phyloP scores from a whole-genome alignment of 2,329 filamentous ascomycete genomes.

The Alternaria brassicae region DNA sequence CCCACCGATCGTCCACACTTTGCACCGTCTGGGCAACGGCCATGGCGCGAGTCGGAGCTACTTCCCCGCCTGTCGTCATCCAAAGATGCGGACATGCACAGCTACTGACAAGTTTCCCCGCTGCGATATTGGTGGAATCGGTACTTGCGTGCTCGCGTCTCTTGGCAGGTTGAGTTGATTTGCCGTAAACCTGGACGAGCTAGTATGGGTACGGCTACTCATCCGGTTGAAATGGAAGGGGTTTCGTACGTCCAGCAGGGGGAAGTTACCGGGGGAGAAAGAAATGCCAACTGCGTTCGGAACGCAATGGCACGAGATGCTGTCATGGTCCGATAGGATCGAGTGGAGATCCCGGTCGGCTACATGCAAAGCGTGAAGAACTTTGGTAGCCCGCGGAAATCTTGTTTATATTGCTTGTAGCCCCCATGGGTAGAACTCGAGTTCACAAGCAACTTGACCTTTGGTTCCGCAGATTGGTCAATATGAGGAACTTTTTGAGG shows the following conservation, averaged over 20 bases:
- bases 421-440: neutral
- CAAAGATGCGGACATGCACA: conserved; percentile 12
- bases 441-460: neutral
- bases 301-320: conserved; percentile 20
- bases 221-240: conserved; percentile 2
- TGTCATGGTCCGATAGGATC: conserved; percentile 17
- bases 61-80: conserved; percentile 17
- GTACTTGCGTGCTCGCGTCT: too few relatives aligned
- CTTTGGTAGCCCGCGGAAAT: neutral
- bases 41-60: conserved; percentile 17
- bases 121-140: conserved; percentile 12
- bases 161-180: too few relatives aligned
- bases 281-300: conserved; percentile 12
- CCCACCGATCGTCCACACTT: conserved; percentile 24
- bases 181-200: too few relatives aligned
- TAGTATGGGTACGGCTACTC: conserved; percentile 3
- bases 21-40: conserved; percentile 16
- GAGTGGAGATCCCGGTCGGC: conserved; percentile 7
- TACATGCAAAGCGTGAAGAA: neutral
- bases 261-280: conserved; percentile 1
- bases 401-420: neutral
- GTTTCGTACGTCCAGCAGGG: neutral
- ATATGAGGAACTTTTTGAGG: conserved; percentile 29
- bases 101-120: neutral
- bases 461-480: conserved; percentile 11